Evolutionary conservation across 306 rosid species (phyloP).

Genomic region (Prunus mongolica): DNA sequence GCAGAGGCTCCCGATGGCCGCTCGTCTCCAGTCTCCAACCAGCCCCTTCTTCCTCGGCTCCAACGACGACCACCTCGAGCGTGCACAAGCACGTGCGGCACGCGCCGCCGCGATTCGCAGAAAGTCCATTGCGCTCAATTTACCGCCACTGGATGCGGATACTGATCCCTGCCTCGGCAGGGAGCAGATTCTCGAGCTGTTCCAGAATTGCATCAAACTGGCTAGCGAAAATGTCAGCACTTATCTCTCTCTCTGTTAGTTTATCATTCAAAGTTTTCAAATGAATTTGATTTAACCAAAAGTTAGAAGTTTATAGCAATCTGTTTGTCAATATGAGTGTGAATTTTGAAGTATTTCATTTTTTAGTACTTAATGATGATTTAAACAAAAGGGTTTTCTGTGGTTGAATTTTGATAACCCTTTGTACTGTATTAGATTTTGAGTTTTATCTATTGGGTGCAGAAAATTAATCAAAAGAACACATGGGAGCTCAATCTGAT

Average conservation of each 20-base stretch:
- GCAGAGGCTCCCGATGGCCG: slow-evolving; percentile 57
- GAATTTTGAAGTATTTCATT: background rate
- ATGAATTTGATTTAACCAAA: background rate
- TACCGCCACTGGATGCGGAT: slow-evolving; percentile 24
- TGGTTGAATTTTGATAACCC: background rate
- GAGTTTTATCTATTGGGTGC: slow-evolving; percentile 21
- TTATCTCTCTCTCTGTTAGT: background rate
- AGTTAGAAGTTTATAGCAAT: background rate
- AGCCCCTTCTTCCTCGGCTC: slow-evolving; percentile 80
- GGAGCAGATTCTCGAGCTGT: slow-evolving; percentile 81
- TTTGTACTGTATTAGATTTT: background rate
- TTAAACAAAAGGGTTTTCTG: too few relatives aligned
- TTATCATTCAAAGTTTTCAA: background rate
- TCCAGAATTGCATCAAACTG: slow-evolving; percentile 95
- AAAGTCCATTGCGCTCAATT: slow-evolving; percentile 32
- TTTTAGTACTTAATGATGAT: background rate
- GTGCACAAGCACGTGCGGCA: slow-evolving; percentile 86
- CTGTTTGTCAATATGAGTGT: background rate
- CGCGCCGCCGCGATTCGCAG: slow-evolving; percentile 90
- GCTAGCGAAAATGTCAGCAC: slow-evolving; percentile 84
- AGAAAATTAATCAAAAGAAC: slow-evolving; percentile 98
- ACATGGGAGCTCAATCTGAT: slow-evolving; percentile 95
- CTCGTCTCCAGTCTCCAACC: slow-evolving; percentile 85
- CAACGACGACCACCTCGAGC: slow-evolving; percentile 84
- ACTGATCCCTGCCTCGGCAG: slow-evolving; percentile 57